Base-by-base conservation (phyloP, 164 flowering plant genomes). In the Chimonanthus praecox region DNA sequence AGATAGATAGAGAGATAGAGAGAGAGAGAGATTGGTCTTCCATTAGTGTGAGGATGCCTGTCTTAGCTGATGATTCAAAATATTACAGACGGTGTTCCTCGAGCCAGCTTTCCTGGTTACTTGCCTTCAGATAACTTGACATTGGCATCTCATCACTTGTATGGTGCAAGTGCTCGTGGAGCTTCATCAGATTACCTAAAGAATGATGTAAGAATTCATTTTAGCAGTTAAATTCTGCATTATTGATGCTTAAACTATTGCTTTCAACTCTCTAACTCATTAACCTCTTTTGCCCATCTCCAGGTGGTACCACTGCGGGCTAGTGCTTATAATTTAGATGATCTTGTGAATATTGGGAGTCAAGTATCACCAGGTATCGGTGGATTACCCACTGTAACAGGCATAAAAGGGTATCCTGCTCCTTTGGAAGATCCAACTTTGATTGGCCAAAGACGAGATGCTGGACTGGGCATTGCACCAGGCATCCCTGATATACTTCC, bases 71-170 rank as follows among this genome's bases (percentile, higher is more conserved):
- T 66, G 43, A 43, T 7, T 61, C 64, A 20, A 21, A 63, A 64
- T 66, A 47, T 45, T 3, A 3, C 70, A 67, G 70, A 67, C 47
- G 15, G 16, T 45, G 70, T 67, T 67, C 54, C 49, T 11, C 13
- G 11, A 46, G 7, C 84, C 43, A 72, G 71, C 47, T 87, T 87
- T 80, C 82, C 88, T 74, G 89, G 88, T 20, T 81, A 84, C 74
- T 70, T 82, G 63, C 45, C 83, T 47, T 78, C 87, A 48, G 86
- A 87, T 67, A n/a, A 79, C 65, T 74, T 89, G 51, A 33, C 72
- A 13, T 76, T 82, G 44, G 43, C 77, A 49, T 62, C 81, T 61
- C 80, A 76, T 71, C 78, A 77, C 64, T 61, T 64, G 49, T 50
- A 74, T 70, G 65, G 72, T 58, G 71, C 86, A 63, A 65, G 44